Evolutionary conservation across 2,329 filamentous ascomycete genomes (phyloP), one percentile per base, ranked within the genome.

Genomic region (Ceratocystis huliohia): DNA sequence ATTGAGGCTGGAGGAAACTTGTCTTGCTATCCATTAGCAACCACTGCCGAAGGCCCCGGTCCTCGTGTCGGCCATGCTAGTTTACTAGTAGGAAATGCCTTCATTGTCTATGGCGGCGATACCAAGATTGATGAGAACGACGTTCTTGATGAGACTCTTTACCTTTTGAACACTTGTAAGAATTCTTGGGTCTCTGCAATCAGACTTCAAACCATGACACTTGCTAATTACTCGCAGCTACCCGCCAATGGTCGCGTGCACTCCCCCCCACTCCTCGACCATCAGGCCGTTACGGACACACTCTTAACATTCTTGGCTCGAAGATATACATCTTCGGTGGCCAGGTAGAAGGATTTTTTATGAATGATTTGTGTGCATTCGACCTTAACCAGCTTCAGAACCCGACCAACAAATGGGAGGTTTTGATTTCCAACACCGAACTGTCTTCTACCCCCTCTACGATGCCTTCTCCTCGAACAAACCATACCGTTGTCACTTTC

Each of bases 321-420:
- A 97, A 95, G 74, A 93, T 99, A 56, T 99, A 91, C 77, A 89
- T 99, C 37, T 99, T 99, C 74, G 94, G 94, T 74, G 94, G 94
- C 63, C 94, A 99, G 73, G 93, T 97, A 1, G 94, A 99, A 74
- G 94, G 93, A 3, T 92, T 88, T 73, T 99, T 99, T 73, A 97
- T 99, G 85, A 99, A 99, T 72, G 94, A 99, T 72, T 79, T 99
- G 17, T 85, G 95, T 41, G 91, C 92, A 8, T 99, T 99, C 72
- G 95, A 99, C 73, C 78, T 99, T 65, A 99, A 99, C 73, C 91
- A 94, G 68, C 79, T 99, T 17, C 94, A 97, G 75, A 90, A 89
- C 74, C 87, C 92, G 10, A 86, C 87, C 66, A 97, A 96, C 73
- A 86, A 89, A 70, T 99, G 94, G 94, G 94, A 99, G 71, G 85